phyloP scores from a whole-genome alignment of 1,284 basidiomycete species.

The Austroboletus niveus region DNA sequence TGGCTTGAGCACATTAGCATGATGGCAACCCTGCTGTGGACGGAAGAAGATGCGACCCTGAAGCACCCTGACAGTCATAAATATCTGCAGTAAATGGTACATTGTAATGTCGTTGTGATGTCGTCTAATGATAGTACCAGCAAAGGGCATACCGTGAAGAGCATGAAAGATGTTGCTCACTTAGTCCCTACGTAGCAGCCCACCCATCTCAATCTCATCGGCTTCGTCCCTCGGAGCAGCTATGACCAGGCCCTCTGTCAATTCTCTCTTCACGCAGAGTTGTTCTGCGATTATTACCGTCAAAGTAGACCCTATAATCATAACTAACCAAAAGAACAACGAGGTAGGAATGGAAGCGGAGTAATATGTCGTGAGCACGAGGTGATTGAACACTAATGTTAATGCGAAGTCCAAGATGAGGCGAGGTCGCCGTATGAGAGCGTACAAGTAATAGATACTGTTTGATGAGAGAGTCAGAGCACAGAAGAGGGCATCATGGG shows the following conservation, averaged over 20 bases:
- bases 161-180: conserved; percentile 18
- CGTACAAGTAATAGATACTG: conserved; percentile 87
- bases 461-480: conserved; percentile 13
- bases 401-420: conserved; percentile 93
- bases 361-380: conserved; percentile 91
- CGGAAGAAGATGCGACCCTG: conserved; percentile 6
- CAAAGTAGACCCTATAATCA: conserved; percentile 67
- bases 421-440: conserved; percentile 85
- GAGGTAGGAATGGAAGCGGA: conserved; percentile 84
- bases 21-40: too few relatives aligned
- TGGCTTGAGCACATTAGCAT: conserved; percentile 1
- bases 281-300: conserved; percentile 88
- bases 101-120: conserved; percentile 20
- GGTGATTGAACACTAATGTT: conserved; percentile 87
- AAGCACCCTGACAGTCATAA: conserved; percentile 13
- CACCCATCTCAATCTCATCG: conserved; percentile 63
- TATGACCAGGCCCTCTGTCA: conserved; percentile 80
- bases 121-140: conserved; percentile 14
- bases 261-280: conserved; percentile 89
- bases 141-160: conserved; percentile 1
- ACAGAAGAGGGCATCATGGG: conserved; percentile 16
- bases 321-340: conserved; percentile 85
- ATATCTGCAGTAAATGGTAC: conserved; percentile 16
- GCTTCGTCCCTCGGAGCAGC: conserved; percentile 39
- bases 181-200: conserved; percentile 40